Base-by-base conservation (phyloP, 306 rosid species). In the Macrotyloma uniflorum region DNA sequence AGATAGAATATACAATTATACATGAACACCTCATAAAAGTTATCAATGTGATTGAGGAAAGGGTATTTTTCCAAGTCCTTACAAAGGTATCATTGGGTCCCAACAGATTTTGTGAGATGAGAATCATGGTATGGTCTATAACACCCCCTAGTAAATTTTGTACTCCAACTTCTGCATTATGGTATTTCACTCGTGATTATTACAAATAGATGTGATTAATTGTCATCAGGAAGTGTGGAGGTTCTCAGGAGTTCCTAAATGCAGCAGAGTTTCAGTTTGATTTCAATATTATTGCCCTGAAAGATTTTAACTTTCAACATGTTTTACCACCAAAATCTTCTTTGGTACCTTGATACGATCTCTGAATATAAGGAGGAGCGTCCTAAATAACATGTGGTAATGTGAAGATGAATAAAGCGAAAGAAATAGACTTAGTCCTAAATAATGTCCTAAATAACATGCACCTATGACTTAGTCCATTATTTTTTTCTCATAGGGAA, bases 11-110 rank as follows among this genome's bases (percentile, higher is more conserved):
- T 38, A 51, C 18, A 19, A 19, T 51, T 51, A 23, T 11, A 24
- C 38, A 46, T 36, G 35, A 28, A 76, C 51, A 36, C 38, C 75
- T 36, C 26, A 70, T 32, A 76, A 49, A 63, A 75, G 59, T 75
- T 70, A 75, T n/a, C 46, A 40, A 50, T 59, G 28, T 51, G 62
- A 61, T 8, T 70, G 64, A 70, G 59, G 12, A 36, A 42, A 67
- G 0, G 47, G 58, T 54, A 23, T 57, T 68, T 67, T 67, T 40
- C 24, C 59, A 18, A 30, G 24, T 62, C 15, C 26, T 42, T 24
- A 24, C 7, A 33, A 64, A 22, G 4, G n/a, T 36, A 54, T 50
- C 55, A 38, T 16, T 50, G 4, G 36, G 53, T 54, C 66, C 66
- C 22, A 50, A 3, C 30, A 47, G 54, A 20, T 20, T 47, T 75